Base-by-base conservation (phyloP, 306 rosid species). In the Acacia acuminata region DNA sequence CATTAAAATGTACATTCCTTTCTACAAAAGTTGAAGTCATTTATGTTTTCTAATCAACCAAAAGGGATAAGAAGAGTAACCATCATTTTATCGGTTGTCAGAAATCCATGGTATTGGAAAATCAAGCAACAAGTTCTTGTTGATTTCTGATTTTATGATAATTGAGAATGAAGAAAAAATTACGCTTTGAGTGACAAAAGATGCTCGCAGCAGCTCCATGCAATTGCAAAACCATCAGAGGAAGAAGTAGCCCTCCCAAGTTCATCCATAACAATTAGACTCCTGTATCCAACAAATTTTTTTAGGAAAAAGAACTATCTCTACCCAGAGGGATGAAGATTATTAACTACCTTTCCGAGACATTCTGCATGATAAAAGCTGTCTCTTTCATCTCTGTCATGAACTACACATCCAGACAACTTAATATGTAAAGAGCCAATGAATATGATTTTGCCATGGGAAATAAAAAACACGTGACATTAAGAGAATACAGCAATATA, bases 371-470 rank as follows among this genome's bases (percentile, higher is more conserved):
- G 86, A 95, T 81, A 79, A 93, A 95, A 82, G 99, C 98, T 71
- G 99, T 95, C 86, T 95, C 99, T 82, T 88, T 95, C 99, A 95
- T 95, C 82, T 95, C 99, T 78, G 98, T 95, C 98, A 93, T 95
- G 90, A 95, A 95, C 99, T 95, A 85, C 86, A 82, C 83, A 88
- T 81, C 77, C 81, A 87, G 20, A 75, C 27, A 69, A 30, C 70
- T 64, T 32, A 7, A 30, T 30, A 30, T 30, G 51, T 82, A 47
- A 48, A 50, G 43, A 51, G 14, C 63, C 64, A 30, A 63, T 32
- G 75, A 14, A 4, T 63, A 20, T 43, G 77, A 76, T 70, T 71
- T 61, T 27, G 45, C 58, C 27, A 51, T 43, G 61, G n/a, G n/a
- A n/a, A n/a, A n/a, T n/a, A 25, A 64, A 74, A 67, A 58, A 56